Conservation (phyloP, 805 yeast species). For the Zygosaccharomyces gambellarensis region DNA sequence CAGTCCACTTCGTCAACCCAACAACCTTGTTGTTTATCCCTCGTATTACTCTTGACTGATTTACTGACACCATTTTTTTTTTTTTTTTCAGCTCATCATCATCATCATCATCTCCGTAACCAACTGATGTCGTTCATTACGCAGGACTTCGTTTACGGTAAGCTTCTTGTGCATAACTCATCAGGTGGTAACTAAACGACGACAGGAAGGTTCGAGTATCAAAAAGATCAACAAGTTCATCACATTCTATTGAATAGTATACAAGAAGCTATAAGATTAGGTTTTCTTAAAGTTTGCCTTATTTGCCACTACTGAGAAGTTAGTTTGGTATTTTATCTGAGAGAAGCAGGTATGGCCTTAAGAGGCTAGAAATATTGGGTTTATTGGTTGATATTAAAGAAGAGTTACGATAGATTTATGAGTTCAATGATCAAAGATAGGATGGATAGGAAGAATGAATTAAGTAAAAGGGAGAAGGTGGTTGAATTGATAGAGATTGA, state of each 20-base stretch:
- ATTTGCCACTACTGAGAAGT: not conserved
- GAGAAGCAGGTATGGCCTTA: conserved; percentile 4
- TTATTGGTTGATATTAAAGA: not conserved
- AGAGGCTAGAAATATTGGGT: not conserved
- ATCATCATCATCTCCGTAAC: not conserved
- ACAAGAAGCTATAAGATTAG: not conserved
- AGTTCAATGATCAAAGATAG: conserved; percentile 3
- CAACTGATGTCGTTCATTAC: conserved; percentile 4
- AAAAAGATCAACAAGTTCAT: conserved; percentile 11
- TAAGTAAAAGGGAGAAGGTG: conserved; percentile 22
- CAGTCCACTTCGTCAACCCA: not conserved
- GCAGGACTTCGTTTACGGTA: not conserved
- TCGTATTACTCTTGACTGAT: not conserved
- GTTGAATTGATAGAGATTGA: conserved; percentile 37
- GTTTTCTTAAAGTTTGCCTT: no score
- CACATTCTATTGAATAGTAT: conserved; percentile 3
- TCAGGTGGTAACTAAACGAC: conserved; percentile 13
- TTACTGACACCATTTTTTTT: conserved; percentile 2
- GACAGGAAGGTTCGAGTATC: conserved; percentile 4
- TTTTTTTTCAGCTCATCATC: not conserved
- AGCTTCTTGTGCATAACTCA: not conserved
- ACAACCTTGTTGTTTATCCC: not conserved
- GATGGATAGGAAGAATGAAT: conserved; percentile 8
- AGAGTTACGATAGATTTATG: not conserved
- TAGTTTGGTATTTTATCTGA: not conserved